Percentiles rank a stretch among this genome's conserved stretches.
These are phyloP conservation scores for Trametes punicea DNA, from an alignment of 768 basidiomycete genomes.

Conservation along the genomic window DNA sequence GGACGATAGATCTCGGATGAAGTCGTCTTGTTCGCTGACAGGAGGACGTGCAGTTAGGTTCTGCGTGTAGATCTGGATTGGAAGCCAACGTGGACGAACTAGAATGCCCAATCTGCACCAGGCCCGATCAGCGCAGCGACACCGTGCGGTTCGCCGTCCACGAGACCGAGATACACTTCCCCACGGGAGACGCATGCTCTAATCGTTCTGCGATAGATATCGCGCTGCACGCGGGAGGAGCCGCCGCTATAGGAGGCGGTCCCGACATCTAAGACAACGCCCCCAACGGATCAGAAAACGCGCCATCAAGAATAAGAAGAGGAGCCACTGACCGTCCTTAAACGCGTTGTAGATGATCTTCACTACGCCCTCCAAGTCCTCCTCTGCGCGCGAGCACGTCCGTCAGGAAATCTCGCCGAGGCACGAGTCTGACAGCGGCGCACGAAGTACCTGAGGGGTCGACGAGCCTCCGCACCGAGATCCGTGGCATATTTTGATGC, in stretches of 20 bases:
- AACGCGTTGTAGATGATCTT: constrained; percentile 20
- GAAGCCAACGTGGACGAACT: constrained; percentile 5
- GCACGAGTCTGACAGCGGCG: not conserved
- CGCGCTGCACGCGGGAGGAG: constrained; percentile 6
- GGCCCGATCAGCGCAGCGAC: constrained; percentile 11
- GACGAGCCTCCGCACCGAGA: constrained; percentile 16
- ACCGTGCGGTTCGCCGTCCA: constrained; percentile 8
- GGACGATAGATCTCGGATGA: constrained; percentile 12
- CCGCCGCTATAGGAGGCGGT: constrained; percentile 14
- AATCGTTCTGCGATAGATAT: constrained; percentile 11
- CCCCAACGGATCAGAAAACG: not conserved
- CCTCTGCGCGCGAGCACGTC: constrained; percentile 15
- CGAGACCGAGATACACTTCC: constrained; percentile 7
- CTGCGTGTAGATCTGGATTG: not conserved
- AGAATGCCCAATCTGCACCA: constrained; percentile 18
- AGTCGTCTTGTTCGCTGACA: constrained; percentile 11
- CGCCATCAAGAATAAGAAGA: not conserved
- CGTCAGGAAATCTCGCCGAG: not conserved
- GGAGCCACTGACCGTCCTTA: constrained; percentile 17
- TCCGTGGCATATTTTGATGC: not conserved
- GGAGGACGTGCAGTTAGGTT: not conserved
- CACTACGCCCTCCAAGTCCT: constrained; percentile 20
- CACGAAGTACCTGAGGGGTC: constrained; percentile 19
- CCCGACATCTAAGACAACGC: constrained; percentile 7
- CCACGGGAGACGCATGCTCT: constrained; percentile 9